Base-by-base conservation (phyloP, 257 asterid genomes). In the Marsdenia floribunda region DNA sequence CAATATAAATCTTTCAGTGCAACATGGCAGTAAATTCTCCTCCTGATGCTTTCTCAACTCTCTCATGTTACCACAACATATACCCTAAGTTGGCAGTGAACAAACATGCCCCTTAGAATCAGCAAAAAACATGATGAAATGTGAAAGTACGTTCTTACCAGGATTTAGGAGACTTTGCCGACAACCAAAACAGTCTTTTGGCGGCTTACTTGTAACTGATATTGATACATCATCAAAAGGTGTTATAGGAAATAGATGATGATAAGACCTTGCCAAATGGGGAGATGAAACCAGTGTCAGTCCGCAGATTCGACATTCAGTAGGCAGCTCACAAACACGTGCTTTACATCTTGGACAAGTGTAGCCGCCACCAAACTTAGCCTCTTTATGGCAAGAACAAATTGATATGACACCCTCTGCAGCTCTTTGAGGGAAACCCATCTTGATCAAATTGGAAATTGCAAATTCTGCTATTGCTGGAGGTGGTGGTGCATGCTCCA, bases 401-500 rank as follows among this genome's bases (percentile, higher is more conserved):
- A 95, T 95, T 68, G 99, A 92, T 60, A 92, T 85, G 9, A 86
- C 91, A 70, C 97, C 96, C 84, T 92, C 96, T 37, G 98, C 99
- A 60, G 96, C 93, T 86, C 98, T 88, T 78, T 95, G 99, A 58
- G 99, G 97, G 79, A 95, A 95, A 9, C 98, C 99, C 98, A 95
- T 95, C 90, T 85, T 92, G 73, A 95, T 95, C 84, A 95, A 83
- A 88, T 89, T 94, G 33, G 99, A 90, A 74, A 88, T 72, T 61
- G 99, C 97, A 73, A 92, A 92, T 83, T 95, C 98, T 21, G 97
- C 99, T 82, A 95, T 92, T n/a, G 98, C 97, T 13, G 98, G 98
- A 68, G 99, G 97, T 19, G 99, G 99, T 3, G 97, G 98, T 6
- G 98, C 99, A 75, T 90, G 93, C 80, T 95, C 99, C 72, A 95